A percentile compares a stretch with the other conserved stretches of the same genome.
phyloP scores from a whole-genome alignment of 306 rosid genomes.

The Trifolium fragiferum region DNA sequence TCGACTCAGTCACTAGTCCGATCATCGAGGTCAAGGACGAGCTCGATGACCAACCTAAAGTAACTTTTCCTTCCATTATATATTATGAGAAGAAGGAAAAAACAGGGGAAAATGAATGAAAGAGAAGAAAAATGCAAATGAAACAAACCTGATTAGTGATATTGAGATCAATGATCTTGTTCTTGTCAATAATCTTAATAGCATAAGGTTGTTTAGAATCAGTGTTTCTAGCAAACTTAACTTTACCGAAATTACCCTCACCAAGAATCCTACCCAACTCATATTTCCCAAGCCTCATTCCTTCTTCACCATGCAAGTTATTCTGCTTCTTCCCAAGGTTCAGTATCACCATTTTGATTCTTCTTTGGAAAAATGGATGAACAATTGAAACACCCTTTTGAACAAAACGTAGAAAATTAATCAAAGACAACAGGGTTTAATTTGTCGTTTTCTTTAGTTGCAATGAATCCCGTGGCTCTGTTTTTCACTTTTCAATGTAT shows the following conservation, averaged over 20 bases:
- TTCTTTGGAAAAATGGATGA: not conserved
- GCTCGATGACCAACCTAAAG: too few relatives aligned
- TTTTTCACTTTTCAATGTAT: not conserved
- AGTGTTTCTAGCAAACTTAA: conserved; percentile 67
- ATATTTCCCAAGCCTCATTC: conserved; percentile 74
- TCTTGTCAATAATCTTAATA: conserved; percentile 80
- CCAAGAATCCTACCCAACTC: conserved; percentile 80
- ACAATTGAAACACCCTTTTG: conserved; percentile 27
- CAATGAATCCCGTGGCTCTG: not conserved
- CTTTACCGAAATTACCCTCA: conserved; percentile 92
- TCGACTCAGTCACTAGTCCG: too few relatives aligned
- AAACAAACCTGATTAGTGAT: conserved; percentile 69
- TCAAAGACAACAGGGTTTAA: not conserved
- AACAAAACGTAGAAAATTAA: not conserved
- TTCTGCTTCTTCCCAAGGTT: conserved; percentile 36
- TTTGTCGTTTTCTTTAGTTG: not conserved
- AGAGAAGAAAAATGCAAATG: not conserved
- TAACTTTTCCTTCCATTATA: not conserved
- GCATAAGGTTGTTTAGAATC: conserved; percentile 68
- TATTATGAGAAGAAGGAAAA: not conserved
- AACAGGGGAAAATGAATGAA: not conserved
- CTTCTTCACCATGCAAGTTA: conserved; percentile 3
- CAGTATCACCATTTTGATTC: conserved; percentile 42
- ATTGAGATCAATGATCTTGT: conserved; percentile 60
- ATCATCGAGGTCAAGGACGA: too few relatives aligned